Evolutionary conservation across 2,329 filamentous ascomycete species (phyloP), one percentile per base, ranked within the genome.

Genomic region (Claviceps africana): DNA sequence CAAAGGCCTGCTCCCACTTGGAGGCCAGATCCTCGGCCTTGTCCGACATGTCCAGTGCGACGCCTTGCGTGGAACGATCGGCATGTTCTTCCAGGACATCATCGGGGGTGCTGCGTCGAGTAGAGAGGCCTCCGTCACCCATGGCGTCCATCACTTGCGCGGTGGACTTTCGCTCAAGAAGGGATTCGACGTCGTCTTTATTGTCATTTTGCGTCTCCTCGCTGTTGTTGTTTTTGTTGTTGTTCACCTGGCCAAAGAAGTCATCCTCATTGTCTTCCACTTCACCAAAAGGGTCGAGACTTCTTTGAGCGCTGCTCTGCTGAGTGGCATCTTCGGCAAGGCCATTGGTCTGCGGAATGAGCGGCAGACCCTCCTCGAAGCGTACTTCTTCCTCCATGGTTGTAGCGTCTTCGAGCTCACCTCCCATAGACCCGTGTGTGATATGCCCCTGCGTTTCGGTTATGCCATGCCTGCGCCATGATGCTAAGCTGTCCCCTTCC

Each of bases 1-100:
- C 86, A 60, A 96, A 79, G 44, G 88, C 86, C 47, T 86, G 85
- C 57, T 88, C 80, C 87, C 91, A 95, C 58, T 88, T 83, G 19
- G 86, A 86, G 46, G 85, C 84, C 42, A 93, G 66, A 61, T 91
- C 86, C 43, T 83, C 77, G 7, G 77, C 52, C 35, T 47, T 47
- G 19, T 47, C 53, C 22, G 48, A 28, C 3, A 15, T 17, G 22
- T 7, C 25, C 15, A 51, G 45, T 22, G 44, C 25, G 22, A 47
- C 39, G 22, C 56, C 51, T 19, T 60, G 54, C 9, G 37, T 42
- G 47, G 61, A 57, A 25, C 62, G 21, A 19, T 51, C 53, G 50
- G 40, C 56, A 3, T 67, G 59, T 47, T 67, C 61, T 21, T 60
- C 57, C 21, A 58, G 33, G 19, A 57, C 64, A 47, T 69, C 63